phyloP scores from a whole-genome alignment of 805 yeast genomes.

The Candida boleticola region DNA sequence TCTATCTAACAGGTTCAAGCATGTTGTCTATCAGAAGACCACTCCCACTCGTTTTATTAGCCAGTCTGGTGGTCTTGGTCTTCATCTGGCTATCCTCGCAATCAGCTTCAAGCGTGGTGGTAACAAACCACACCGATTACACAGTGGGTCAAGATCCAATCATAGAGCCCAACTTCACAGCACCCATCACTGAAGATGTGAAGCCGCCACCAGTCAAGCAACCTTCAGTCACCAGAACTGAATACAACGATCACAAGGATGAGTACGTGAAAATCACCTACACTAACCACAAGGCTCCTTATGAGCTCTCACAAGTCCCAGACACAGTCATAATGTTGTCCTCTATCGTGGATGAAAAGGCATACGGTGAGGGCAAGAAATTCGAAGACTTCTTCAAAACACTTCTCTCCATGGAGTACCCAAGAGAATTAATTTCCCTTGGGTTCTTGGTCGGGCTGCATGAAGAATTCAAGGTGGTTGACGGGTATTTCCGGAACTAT shows the following conservation, averaged over 20 bases:
- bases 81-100: background rate
- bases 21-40: background rate
- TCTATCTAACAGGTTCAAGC: background rate
- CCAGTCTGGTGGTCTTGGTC: background rate
- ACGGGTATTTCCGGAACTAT: constrained; percentile 15
- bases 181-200: too few species aligned
- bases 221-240: background rate
- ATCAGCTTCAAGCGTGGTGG: too few species aligned
- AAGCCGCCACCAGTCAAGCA: too few species aligned
- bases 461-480: constrained; percentile 22
- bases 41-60: background rate
- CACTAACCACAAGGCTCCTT: background rate
- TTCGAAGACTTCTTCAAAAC: constrained; percentile 33
- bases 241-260: background rate
- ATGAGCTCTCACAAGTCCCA: background rate
- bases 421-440: constrained; percentile 21
- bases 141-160: too few species aligned
- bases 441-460: constrained; percentile 32
- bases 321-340: constrained; percentile 18
- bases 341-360: constrained; percentile 23
- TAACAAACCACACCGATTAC: too few species aligned
- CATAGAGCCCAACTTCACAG: too few species aligned
- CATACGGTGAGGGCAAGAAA: constrained; percentile 36
- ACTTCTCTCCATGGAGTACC: constrained; percentile 23
- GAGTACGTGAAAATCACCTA: background rate